Percentiles rank a stretch among this genome's conserved stretches.
Evolutionary conservation across 176 grass and related monocot species (phyloP).

Genomic region (Alloteropsis semialata): DNA sequence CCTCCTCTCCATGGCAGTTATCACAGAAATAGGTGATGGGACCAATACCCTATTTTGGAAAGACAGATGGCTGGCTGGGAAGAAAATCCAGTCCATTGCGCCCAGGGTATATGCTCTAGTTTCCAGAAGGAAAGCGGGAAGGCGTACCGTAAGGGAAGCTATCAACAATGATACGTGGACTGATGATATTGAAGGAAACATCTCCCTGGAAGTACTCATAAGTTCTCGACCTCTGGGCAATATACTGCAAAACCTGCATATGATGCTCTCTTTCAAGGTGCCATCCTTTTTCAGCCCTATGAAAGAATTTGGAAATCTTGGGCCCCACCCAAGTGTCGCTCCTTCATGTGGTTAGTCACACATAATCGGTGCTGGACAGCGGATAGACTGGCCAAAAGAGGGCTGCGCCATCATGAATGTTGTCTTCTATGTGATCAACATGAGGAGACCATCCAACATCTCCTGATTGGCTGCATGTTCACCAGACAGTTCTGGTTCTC

Average conservation of each 20-base stretch:
- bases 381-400: not conserved
- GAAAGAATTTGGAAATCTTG: conserved; percentile 26
- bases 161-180: not conserved
- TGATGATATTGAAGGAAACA: not conserved
- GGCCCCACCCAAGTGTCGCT: not conserved
- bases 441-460: not conserved
- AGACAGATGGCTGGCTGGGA: not conserved
- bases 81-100: not conserved
- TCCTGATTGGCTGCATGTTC: not conserved
- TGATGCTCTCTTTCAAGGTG: not conserved
- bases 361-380: not conserved
- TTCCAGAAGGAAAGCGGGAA: not conserved
- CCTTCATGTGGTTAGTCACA: not conserved
- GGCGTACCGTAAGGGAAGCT: not conserved
- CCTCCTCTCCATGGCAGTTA: not conserved
- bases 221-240: not conserved
- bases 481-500: no score
- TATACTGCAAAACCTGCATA: not conserved
- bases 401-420: not conserved
- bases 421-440: not conserved
- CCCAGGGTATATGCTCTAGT: not conserved
- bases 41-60: not conserved
- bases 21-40: not conserved
- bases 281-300: not conserved
- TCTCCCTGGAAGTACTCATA: not conserved